phyloP scores from a whole-genome alignment of 345 rosid species.

The Conringia planisiliqua region DNA sequence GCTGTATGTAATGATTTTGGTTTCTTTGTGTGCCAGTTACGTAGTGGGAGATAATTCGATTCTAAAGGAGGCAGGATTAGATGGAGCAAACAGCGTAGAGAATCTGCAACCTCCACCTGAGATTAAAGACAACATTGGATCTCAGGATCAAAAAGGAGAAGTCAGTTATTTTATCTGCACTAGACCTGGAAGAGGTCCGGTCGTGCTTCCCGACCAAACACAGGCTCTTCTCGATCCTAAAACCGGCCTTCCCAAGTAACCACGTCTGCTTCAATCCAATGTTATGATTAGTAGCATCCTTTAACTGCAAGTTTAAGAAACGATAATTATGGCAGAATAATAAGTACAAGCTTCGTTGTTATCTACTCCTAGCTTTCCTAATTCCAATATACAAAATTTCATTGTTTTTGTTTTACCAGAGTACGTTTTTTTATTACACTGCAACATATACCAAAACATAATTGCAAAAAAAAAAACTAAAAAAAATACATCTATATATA shows the following conservation, averaged over 20 bases:
- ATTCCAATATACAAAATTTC: background rate
- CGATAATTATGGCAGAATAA: conserved; percentile 12
- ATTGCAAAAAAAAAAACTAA: background rate
- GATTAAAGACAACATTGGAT: conserved; percentile 40
- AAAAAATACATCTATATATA: background rate
- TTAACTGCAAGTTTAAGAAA: conserved; percentile 16
- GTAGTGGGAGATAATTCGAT: conserved; percentile 84
- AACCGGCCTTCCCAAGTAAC: conserved; percentile 72
- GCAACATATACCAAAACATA: background rate
- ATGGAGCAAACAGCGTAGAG: conserved; percentile 52
- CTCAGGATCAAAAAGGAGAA: conserved; percentile 63
- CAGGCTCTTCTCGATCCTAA: conserved; percentile 64
- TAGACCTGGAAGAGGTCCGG: conserved; percentile 82
- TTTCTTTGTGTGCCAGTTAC: conserved; percentile 47
- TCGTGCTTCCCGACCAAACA: conserved; percentile 54
- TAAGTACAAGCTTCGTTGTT: conserved; percentile 15
- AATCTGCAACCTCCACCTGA: conserved; percentile 43
- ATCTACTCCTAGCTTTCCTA: conserved; percentile 16
- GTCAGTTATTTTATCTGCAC: conserved; percentile 93
- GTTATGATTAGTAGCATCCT: conserved; percentile 7
- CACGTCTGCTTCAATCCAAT: background rate
- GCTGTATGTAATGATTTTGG: background rate
- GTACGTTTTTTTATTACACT: background rate
- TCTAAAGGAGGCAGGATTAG: conserved; percentile 72
- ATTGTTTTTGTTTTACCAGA: conserved; percentile 9